phyloP scores from a whole-genome alignment of 2,329 filamentous ascomycete species.

The Pseudogymnoascus sp. region DNA sequence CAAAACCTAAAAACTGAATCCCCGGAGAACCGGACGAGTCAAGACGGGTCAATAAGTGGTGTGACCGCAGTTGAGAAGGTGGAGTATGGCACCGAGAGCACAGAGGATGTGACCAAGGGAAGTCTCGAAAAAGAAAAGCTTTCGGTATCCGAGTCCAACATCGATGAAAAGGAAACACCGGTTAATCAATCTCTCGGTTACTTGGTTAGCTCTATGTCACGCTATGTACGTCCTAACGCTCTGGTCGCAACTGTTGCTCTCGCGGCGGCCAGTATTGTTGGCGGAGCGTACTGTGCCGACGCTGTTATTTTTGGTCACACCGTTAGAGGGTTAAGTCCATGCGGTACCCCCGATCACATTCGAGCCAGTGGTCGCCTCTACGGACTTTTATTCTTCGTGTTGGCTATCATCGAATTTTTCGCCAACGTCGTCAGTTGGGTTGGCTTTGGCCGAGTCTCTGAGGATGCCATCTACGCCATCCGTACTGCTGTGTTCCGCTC shows the following conservation, averaged over 20 bases:
- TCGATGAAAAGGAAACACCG: slow-evolving; percentile 13
- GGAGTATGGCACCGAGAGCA: slow-evolving; percentile 1
- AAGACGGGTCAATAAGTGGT: slow-evolving; percentile 12
- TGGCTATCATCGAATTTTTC: slow-evolving; percentile 52
- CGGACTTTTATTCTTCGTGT: slow-evolving; percentile 40
- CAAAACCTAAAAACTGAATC: slow-evolving; percentile 25
- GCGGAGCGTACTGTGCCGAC: slow-evolving; percentile 45
- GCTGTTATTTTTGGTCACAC: slow-evolving; percentile 50
- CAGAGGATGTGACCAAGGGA: neutral
- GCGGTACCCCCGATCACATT: slow-evolving; percentile 24
- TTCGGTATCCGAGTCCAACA: neutral
- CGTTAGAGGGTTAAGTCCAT: slow-evolving; percentile 44
- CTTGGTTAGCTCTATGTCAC: slow-evolving; percentile 11
- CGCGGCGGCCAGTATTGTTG: slow-evolving; percentile 46
- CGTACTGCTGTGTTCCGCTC: slow-evolving; percentile 57
- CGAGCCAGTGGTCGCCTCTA: slow-evolving; percentile 29
- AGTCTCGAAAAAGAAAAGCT: neutral
- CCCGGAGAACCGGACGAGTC: slow-evolving; percentile 15
- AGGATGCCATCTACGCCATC: slow-evolving; percentile 58
- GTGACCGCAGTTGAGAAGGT: slow-evolving; percentile 11
- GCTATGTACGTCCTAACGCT: slow-evolving; percentile 13
- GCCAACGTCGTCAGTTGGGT: slow-evolving; percentile 54
- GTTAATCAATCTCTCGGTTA: slow-evolving; percentile 16
- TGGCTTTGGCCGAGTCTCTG: slow-evolving; percentile 48
- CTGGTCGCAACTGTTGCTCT: slow-evolving; percentile 33